Conservation (phyloP, 192 early-diverging fungal genomes). For the Backusella australiensis region DNA sequence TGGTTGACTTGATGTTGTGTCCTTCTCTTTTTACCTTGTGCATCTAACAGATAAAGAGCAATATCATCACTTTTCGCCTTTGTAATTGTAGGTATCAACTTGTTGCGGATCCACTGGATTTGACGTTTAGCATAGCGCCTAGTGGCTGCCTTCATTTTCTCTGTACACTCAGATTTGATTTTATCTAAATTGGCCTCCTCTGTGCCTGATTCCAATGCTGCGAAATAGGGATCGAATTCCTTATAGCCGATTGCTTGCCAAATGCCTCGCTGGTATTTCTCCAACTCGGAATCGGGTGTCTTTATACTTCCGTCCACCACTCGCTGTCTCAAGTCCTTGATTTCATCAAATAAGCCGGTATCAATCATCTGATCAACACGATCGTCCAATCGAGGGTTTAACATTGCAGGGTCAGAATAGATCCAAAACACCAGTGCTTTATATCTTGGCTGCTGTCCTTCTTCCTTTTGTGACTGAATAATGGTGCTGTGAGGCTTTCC, state of each 20-base stretch:
- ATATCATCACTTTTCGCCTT: conserved; percentile 32
- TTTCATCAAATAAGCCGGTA: conserved; percentile 55
- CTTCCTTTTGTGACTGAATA: conserved; percentile 64
- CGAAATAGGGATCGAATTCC: conserved; percentile 79
- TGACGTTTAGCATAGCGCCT: conserved; percentile 85
- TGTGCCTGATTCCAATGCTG: conserved; percentile 31
- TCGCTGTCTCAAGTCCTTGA: conserved; percentile 51
- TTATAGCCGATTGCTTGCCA: conserved; percentile 88
- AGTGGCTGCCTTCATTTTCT: conserved; percentile 86
- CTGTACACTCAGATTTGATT: conserved; percentile 56
- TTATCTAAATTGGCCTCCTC: not conserved
- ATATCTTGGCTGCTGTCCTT: conserved; percentile 37
- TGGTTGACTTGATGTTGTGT: not conserved
- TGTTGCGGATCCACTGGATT: conserved; percentile 80
- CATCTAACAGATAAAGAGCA: conserved; percentile 68
- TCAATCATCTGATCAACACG: conserved; percentile 90
- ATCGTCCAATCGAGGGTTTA: conserved; percentile 78
- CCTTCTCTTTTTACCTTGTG: conserved; percentile 45
- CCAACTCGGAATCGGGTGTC: conserved; percentile 41
- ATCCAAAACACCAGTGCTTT: conserved; percentile 86
- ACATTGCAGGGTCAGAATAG: conserved; percentile 60
- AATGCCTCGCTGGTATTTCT: conserved; percentile 63
- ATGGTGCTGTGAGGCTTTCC: conserved; percentile 75
- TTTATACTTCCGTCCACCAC: conserved; percentile 46
- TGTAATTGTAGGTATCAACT: conserved; percentile 53